phyloP scores from a whole-genome alignment of 2,329 filamentous ascomycete species.

The Aspergillus jensenii region DNA sequence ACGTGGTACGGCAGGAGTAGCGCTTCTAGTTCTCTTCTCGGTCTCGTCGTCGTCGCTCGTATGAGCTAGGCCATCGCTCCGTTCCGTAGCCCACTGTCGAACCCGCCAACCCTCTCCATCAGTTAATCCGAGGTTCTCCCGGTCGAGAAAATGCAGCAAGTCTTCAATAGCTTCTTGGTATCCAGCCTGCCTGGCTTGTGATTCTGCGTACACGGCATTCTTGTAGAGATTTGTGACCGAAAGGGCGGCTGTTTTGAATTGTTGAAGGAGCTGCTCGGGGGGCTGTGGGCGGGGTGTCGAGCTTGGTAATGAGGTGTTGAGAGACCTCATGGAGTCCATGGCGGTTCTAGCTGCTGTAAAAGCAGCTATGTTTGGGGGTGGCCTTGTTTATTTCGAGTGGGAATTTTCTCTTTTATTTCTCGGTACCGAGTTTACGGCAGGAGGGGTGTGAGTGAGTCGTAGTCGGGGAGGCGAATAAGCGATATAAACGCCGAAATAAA shows the following conservation, averaged over 20 bases:
- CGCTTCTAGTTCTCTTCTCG: conserved; percentile 39
- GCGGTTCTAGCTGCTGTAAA: conserved; percentile 13
- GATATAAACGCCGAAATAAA: not conserved
- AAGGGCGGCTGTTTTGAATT: conserved; percentile 88
- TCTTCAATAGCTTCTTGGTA: conserved; percentile 96
- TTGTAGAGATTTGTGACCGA: conserved; percentile 97
- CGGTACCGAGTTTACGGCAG: conserved; percentile 4
- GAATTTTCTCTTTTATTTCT: conserved; percentile 1
- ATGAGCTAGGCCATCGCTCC: conserved; percentile 43
- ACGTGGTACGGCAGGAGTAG: conserved; percentile 34
- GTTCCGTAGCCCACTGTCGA: conserved; percentile 58
- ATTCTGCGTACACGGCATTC: conserved; percentile 75
- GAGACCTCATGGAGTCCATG: conserved; percentile 66
- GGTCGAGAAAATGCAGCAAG: conserved; percentile 79
- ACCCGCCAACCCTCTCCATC: conserved; percentile 75
- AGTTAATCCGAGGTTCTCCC: conserved; percentile 71
- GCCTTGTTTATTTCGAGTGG: not conserved
- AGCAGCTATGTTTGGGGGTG: conserved; percentile 10
- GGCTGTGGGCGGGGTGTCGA: conserved; percentile 50
- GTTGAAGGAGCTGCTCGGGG: conserved; percentile 67
- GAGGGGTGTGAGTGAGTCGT: conserved; percentile 17
- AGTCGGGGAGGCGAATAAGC: not conserved
- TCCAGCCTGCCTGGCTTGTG: conserved; percentile 73
- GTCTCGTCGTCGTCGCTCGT: conserved; percentile 48
- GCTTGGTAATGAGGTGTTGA: conserved; percentile 62